Percentiles rank a stretch among this genome's conserved stretches.
phyloP scores from a whole-genome alignment of 164 flowering plant species.

The Piper betle region DNA sequence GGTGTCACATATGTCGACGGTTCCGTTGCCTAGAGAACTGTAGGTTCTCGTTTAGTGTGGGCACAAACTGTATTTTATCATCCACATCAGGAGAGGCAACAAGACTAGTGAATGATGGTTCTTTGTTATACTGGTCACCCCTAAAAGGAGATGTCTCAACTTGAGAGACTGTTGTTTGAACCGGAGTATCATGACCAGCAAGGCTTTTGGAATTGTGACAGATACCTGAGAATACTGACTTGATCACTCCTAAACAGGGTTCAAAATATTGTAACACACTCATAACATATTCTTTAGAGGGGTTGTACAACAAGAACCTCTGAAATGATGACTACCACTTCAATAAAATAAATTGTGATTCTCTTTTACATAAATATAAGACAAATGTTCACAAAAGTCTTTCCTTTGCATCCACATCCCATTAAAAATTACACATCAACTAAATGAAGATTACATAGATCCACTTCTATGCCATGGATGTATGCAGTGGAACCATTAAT shows the following conservation, averaged over 20 bases:
- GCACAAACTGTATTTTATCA: conserved; percentile 33
- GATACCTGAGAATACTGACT: background rate
- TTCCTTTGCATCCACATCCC: no score
- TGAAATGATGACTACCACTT: no score
- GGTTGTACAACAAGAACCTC: no score
- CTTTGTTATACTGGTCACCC: conserved; percentile 34
- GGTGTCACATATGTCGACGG: conserved; percentile 34
- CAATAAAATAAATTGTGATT: background rate
- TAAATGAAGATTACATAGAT: no score
- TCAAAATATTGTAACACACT: no score
- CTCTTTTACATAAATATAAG: background rate
- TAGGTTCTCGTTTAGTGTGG: conserved; percentile 41
- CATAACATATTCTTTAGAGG: no score
- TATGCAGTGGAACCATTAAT: conserved; percentile 28
- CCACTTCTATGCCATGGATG: conserved; percentile 38
- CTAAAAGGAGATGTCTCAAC: no score
- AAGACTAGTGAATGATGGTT: conserved; percentile 51
- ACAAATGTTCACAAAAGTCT: no score
- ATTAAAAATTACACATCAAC: no score
- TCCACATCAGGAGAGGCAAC: conserved; percentile 50
- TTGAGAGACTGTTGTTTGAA: no score
- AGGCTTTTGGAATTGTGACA: conserved; percentile 19
- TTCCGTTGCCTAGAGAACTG: conserved; percentile 58
- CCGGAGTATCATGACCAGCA: conserved; percentile 25
- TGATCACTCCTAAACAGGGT: background rate